Base-by-base conservation (phyloP, 768 basidiomycete species). In the Boletus vermiculosoides region DNA sequence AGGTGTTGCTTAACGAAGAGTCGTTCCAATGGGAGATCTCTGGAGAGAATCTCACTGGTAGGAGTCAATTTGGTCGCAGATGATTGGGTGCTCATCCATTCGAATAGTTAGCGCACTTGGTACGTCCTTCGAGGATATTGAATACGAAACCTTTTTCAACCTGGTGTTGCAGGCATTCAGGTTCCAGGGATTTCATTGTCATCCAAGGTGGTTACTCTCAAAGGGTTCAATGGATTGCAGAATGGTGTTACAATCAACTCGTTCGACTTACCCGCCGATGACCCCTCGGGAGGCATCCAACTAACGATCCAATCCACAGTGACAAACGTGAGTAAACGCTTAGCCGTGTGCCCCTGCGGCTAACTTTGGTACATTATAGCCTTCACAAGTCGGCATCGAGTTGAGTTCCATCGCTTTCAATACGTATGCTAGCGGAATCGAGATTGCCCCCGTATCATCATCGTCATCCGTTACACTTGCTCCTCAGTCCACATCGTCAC, bases 311-410 rank as follows among this genome's bases (percentile, higher is more conserved):
- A 86, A 52, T 81, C 87, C 0, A 78, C 77, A 11, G 73, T 83
- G 3, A 71, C 76, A 1, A 90, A 89, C 61, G 85, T 86, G 57
- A 62, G 82, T 64, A n/a, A 30, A 47, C 15, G 22, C 37, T 22
- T n/a, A n/a, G 13, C 25, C 22, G 22, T 30, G 10, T 15, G 5
- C 37, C 45, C 46, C 40, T 44, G 12, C 37, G 18, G 55, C 41
- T 68, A 37, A 68, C 36, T 40, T 22, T 44, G 50, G 31, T 28
- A 33, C 55, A 18, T 1, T 5, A 23, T 54, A 87, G 84, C 88
- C 88, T 31, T 86, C 88, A 1, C 87, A 88, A 78, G 86, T 90
- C 39, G 88, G 88, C 28, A 82, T 90, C 13, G 73, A 82, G 56
- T 74, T 90, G 9, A 79, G 76, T 58, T 78, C 80, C 4, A 78